Evolutionary conservation across 228 moss, liverwort and hornwort genomes (phyloP).

Genomic region (Sphagnum fallax): DNA sequence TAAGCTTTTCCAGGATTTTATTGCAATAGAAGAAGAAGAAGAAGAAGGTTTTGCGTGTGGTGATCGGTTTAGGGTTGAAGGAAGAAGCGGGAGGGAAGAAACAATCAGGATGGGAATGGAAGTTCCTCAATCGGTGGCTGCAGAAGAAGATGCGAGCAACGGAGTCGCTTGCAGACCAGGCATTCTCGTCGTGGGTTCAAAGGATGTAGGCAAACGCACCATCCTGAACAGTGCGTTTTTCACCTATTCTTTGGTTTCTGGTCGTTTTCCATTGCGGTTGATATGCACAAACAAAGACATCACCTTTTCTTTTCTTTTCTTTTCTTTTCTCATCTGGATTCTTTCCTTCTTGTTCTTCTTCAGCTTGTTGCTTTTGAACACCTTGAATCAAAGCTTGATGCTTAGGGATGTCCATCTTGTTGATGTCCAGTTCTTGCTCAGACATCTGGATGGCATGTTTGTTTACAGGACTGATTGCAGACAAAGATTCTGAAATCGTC

Average conservation of each 20-base stretch:
- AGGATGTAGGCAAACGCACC: constrained; percentile 77
- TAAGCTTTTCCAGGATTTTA: neutral
- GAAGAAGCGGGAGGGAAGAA: too few relatives aligned
- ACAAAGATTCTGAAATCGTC: constrained; percentile 31
- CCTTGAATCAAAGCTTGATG: neutral
- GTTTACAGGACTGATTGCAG: constrained; percentile 52
- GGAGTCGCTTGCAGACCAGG: constrained; percentile 45
- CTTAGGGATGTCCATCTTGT: too few relatives aligned
- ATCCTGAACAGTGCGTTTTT: constrained; percentile 59
- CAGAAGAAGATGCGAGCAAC: constrained; percentile 20
- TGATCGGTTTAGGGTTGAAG: neutral
- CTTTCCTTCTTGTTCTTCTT: neutral
- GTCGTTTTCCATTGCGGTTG: neutral
- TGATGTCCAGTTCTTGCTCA: too few relatives aligned
- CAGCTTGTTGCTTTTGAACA: neutral
- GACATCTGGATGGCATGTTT: neutral
- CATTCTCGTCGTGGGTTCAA: constrained; percentile 63
- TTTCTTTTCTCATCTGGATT: neutral
- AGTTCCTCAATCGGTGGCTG: constrained; percentile 17
- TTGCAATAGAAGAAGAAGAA: neutral
- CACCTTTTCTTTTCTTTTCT: too few relatives aligned
- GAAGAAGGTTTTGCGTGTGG: neutral
- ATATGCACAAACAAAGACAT: too few relatives aligned
- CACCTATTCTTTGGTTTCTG: neutral
- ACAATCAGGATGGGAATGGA: constrained; percentile 60